A percentile compares a stretch with the other conserved stretches of the same genome.
These are phyloP conservation scores for Phalaenopsis equestris DNA, from an alignment of 106 monocot genomes.

Conservation along the genomic window DNA sequence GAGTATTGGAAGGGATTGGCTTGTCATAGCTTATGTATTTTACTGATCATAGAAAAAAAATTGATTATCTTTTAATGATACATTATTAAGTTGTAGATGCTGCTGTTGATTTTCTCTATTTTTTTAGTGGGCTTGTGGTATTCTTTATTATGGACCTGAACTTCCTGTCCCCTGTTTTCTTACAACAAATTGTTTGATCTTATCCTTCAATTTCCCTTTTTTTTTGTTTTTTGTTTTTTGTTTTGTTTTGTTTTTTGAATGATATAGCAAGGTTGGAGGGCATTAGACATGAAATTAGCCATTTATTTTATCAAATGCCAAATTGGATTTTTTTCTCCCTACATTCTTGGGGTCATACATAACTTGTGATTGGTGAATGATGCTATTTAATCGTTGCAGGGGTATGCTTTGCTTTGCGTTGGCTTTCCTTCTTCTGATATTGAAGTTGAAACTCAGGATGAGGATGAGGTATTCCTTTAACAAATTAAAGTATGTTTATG, in stretches of 20 bases:
- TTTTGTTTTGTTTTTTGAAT: not conserved
- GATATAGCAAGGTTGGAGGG: not conserved
- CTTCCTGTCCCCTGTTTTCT: not conserved
- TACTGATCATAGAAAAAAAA: no score
- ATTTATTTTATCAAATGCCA: not conserved
- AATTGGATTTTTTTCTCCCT: not conserved
- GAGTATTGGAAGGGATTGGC: no score
- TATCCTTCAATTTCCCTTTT: not conserved
- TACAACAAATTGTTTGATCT: not conserved
- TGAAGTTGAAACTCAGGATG: constrained; percentile 97
- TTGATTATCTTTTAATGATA: no score
- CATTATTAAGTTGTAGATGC: no score
- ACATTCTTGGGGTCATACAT: not conserved
- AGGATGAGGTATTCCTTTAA: constrained; percentile 71
- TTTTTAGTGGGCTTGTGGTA: not conserved
- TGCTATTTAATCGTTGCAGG: constrained; percentile 31
- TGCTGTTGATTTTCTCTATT: no score
- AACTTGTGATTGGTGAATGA: not conserved
- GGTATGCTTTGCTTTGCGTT: constrained; percentile 95
- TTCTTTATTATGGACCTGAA: not conserved
- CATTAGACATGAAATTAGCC: not conserved
- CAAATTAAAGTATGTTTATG: not conserved
- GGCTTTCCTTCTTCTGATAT: constrained; percentile 89
- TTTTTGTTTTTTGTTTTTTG: no score
- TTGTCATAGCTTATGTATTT: no score